A percentile compares a stretch with the other conserved stretches of the same genome.
phyloP scores from a whole-genome alignment of 2,329 filamentous ascomycete species.

The Claviceps spartinae region DNA sequence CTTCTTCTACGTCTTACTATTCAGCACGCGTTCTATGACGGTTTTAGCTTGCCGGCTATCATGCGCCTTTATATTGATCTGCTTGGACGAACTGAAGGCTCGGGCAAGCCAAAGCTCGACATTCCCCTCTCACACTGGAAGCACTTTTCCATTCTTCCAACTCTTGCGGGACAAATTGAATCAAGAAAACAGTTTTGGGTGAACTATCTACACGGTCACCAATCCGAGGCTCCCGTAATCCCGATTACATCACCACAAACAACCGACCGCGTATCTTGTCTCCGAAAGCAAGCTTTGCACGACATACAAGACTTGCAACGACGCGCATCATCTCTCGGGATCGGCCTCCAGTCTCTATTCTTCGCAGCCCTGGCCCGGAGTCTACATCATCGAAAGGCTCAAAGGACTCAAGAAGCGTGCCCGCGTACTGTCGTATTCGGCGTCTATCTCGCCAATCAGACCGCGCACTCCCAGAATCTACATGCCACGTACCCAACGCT shows the following conservation, averaged over 20 bases:
- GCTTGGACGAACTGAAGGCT: background rate
- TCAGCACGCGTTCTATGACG: slow-evolving; percentile 84
- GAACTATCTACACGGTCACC: slow-evolving; percentile 19
- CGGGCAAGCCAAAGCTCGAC: slow-evolving; percentile 2
- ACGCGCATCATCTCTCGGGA: slow-evolving; percentile 34
- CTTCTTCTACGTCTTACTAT: slow-evolving; percentile 45
- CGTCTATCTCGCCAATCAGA: slow-evolving; percentile 71
- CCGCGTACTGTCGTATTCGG: slow-evolving; percentile 46
- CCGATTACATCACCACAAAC: background rate
- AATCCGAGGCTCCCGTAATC: background rate
- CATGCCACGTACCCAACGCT: slow-evolving; percentile 52
- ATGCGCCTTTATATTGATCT: slow-evolving; percentile 22
- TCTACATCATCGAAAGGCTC: slow-evolving; percentile 17
- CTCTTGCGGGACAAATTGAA: slow-evolving; percentile 2
- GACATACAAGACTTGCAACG: slow-evolving; percentile 18
- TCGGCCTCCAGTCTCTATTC: slow-evolving; percentile 62
- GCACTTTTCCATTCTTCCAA: slow-evolving; percentile 9
- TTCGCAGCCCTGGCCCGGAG: slow-evolving; percentile 54
- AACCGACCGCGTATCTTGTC: slow-evolving; percentile 16
- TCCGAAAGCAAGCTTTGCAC: slow-evolving; percentile 34
- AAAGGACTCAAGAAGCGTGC: slow-evolving; percentile 13
- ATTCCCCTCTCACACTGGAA: slow-evolving; percentile 15
- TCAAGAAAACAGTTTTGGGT: slow-evolving; percentile 27
- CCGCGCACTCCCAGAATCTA: slow-evolving; percentile 33
- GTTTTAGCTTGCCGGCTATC: slow-evolving; percentile 57